phyloP scores from a whole-genome alignment of 345 rosid species.

The Carallia brachiata region DNA sequence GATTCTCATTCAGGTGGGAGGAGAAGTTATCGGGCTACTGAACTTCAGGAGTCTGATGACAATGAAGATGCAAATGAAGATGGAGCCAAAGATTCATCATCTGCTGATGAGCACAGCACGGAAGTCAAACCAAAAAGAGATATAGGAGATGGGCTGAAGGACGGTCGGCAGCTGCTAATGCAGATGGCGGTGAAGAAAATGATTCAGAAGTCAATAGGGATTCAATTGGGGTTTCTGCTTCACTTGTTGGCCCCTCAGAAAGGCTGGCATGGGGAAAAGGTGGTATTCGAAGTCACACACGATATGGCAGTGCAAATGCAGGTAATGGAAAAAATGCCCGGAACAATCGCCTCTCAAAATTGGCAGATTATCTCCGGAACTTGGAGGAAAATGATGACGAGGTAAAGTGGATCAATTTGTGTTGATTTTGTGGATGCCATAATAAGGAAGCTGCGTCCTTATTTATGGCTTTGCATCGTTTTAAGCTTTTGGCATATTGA shows the following conservation, averaged over 20 bases:
- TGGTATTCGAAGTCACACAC: conserved; percentile 48
- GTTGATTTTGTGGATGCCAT: conserved; percentile 2
- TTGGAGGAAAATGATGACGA: conserved; percentile 39
- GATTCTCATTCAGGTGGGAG: conserved; percentile 36
- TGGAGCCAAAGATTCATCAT: conserved; percentile 41
- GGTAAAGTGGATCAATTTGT: conserved; percentile 30
- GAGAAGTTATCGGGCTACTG: conserved; percentile 32
- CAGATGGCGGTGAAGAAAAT: conserved; percentile 43
- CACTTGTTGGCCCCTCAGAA: conserved; percentile 40
- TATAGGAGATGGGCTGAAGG: conserved; percentile 33
- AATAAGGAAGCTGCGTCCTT: background rate
- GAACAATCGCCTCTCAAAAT: conserved; percentile 34
- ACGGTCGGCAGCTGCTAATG: conserved; percentile 30
- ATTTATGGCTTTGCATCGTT: background rate
- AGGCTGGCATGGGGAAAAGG: conserved; percentile 53
- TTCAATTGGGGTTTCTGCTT: conserved; percentile 32
- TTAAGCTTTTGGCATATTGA: background rate
- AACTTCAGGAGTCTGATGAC: conserved; percentile 43
- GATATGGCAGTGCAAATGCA: conserved; percentile 39
- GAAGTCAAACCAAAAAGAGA: conserved; percentile 47
- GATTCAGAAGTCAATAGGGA: conserved; percentile 40
- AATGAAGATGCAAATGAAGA: conserved; percentile 41
- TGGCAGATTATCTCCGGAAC: conserved; percentile 37
- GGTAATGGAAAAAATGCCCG: conserved; percentile 38
- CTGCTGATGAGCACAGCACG: conserved; percentile 35